Evolutionary conservation across 768 basidiomycete species (phyloP).

Genomic region (Calocybe cyanea): DNA sequence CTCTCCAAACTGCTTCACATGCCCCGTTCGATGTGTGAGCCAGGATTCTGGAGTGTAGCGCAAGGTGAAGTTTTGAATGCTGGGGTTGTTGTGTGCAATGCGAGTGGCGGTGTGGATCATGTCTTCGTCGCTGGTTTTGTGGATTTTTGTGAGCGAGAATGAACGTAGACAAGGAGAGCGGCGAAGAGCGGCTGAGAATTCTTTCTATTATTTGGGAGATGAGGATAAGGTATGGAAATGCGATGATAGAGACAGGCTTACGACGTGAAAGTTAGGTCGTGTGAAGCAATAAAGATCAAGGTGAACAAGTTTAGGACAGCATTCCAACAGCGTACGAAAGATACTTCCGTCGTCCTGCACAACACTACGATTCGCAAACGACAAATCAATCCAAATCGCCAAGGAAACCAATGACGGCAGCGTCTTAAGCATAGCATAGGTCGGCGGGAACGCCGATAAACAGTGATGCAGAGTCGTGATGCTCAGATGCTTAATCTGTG

Average conservation of each 20-base stretch:
- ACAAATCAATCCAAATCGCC: constrained; percentile 33
- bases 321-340: constrained; percentile 24
- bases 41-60: constrained; percentile 31
- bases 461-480: constrained; percentile 31
- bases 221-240: not conserved
- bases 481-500: constrained; percentile 24
- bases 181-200: constrained; percentile 28
- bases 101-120: constrained; percentile 26
- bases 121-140: constrained; percentile 32
- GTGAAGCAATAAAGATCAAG: constrained; percentile 33
- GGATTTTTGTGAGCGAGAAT: constrained; percentile 32
- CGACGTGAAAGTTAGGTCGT: constrained; percentile 31
- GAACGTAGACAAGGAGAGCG: constrained; percentile 26
- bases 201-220: constrained; percentile 20
- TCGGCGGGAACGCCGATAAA: constrained; percentile 27
- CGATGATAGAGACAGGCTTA: constrained; percentile 18
- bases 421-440: constrained; percentile 24
- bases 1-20: constrained; percentile 27
- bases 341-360: constrained; percentile 27
- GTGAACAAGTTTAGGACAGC: constrained; percentile 28
- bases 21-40: constrained; percentile 29
- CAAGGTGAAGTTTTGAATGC: constrained; percentile 27
- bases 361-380: constrained; percentile 22
- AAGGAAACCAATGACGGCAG: constrained; percentile 25
- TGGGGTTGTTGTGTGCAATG: constrained; percentile 28